These are phyloP conservation scores for Rhynchosporium secalis DNA, from an alignment of 2,329 filamentous ascomycete species.

Conservation along the genomic window DNA sequence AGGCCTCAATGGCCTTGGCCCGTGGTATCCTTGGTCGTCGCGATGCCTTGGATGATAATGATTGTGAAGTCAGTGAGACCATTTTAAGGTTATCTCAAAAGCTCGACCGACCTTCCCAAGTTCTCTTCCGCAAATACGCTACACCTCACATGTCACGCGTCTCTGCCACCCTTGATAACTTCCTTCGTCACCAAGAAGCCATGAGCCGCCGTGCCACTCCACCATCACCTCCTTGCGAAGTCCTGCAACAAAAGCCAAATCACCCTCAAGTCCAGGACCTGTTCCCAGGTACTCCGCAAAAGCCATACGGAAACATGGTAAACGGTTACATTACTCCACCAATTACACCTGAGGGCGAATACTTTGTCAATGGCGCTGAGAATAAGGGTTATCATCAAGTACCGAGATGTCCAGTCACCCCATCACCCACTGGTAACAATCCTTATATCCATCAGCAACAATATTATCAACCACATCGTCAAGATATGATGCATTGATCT, in stretches of 20 bases:
- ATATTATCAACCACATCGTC: conserved; percentile 48
- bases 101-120: conserved; percentile 65
- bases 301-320: conserved; percentile 60
- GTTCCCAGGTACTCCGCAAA: conserved; percentile 77
- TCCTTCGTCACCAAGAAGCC: conserved; percentile 63
- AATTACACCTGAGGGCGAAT: conserved; percentile 74
- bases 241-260: conserved; percentile 47
- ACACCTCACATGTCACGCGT: conserved; percentile 65
- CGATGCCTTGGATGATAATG: conserved; percentile 70
- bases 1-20: conserved; percentile 81
- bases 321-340: conserved; percentile 82
- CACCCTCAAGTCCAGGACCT: conserved; percentile 45
- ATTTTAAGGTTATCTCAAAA: conserved; percentile 55
- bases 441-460: conserved; percentile 45
- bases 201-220: conserved; percentile 57
- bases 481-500: conserved; percentile 41
- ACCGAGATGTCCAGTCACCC: conserved; percentile 60
- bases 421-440: conserved; percentile 53
- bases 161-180: conserved; percentile 63
- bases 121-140: conserved; percentile 68
- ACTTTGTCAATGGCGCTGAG: conserved; percentile 44
- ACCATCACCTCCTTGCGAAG: conserved; percentile 60
- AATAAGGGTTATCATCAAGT: conserved; percentile 34
- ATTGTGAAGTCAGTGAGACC: conserved; percentile 68
- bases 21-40: conserved; percentile 81